Base-by-base conservation (phyloP, 108 stramenopile genomes). In the Pseudonitzschia multiseries region DNA sequence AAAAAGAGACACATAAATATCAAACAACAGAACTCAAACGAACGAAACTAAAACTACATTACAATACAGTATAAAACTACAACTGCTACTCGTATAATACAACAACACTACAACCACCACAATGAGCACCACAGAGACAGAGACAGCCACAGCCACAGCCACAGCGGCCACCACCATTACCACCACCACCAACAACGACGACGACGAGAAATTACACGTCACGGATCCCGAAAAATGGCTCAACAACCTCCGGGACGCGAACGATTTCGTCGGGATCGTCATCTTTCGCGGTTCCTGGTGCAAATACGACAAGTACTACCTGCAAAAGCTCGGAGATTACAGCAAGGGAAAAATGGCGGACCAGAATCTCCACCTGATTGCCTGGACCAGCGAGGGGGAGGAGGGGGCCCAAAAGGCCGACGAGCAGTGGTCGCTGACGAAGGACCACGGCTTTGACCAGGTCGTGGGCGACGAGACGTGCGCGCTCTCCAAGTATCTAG, bases 151-250 rank as follows among this genome's bases (percentile, higher is more conserved):
- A n/a, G n/a, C n/a, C n/a, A n/a, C n/a, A n/a, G n/a, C n/a, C n/a
- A n/a, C n/a, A n/a, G n/a, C n/a, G n/a, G n/a, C n/a, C n/a, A n/a
- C 53, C 53, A 54, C 24, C 53, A 54, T 8, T 24, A 2, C 21
- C 8, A 54, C 24, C 22, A 54, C 22, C 24, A 24, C 2, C 53
- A 24, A 24, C 24, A 24, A 24, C 21, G 53, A 2, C 53, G 8
- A 2, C 53, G 24, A 2, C 14, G 50, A 36, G 36, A 36, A 36
- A 36, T 36, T 61, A 20, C 71, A 71, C 57, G 76, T 84, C 9
- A 71, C 75, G 44, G 52, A 84, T 65, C 83, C 83, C 22, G 83
- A 84, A 48, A 73, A 80, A 54, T 84, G 83, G 83, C 69, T 84
- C 17, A 24, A 78, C 27, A 65, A 71, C 24, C 41, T 78, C 26